A percentile compares a stretch with the other conserved stretches of the same genome.
Conservation (phyloP, 768 basidiomycete species). For the Porpolomopsis calyptriformis region DNA sequence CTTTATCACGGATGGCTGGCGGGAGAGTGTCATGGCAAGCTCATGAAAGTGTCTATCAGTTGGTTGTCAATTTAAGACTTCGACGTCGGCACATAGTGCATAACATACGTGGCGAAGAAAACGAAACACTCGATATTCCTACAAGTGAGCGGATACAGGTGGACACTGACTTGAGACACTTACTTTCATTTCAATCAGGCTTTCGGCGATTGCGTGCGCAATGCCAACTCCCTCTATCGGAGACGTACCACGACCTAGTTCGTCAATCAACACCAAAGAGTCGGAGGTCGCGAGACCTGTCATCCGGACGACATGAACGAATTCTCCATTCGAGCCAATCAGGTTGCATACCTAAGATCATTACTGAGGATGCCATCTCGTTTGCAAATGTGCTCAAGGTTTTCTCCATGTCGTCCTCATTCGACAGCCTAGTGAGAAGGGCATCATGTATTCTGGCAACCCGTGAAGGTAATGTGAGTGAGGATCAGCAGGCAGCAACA, state of each 20-base stretch:
- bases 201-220: slow-evolving; percentile 76
- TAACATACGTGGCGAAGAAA: slow-evolving; percentile 78
- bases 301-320: slow-evolving; percentile 14
- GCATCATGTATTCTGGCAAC: slow-evolving; percentile 62
- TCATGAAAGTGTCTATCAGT: slow-evolving; percentile 67
- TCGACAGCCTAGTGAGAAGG: slow-evolving; percentile 78
- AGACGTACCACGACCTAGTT: slow-evolving; percentile 87
- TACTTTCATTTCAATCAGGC: slow-evolving; percentile 62
- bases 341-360: slow-evolving; percentile 60
- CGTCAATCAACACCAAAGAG: slow-evolving; percentile 81
- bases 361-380: slow-evolving; percentile 87
- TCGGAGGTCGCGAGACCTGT: slow-evolving; percentile 54
- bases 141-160: not conserved
- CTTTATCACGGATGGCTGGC: slow-evolving; percentile 75
- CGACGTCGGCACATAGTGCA: not conserved
- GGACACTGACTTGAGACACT: slow-evolving; percentile 10
- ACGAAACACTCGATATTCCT: slow-evolving; percentile 51
- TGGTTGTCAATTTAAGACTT: not conserved
- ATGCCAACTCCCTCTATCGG: slow-evolving; percentile 75
- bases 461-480: not conserved
- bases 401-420: slow-evolving; percentile 88
- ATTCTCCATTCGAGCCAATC: not conserved
- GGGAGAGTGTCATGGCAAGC: slow-evolving; percentile 62
- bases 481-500: not conserved
- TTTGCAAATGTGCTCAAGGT: slow-evolving; percentile 89